Base-by-base conservation (phyloP, 495 filamentous ascomycete genomes). In the Talaromyces thailandensis region DNA sequence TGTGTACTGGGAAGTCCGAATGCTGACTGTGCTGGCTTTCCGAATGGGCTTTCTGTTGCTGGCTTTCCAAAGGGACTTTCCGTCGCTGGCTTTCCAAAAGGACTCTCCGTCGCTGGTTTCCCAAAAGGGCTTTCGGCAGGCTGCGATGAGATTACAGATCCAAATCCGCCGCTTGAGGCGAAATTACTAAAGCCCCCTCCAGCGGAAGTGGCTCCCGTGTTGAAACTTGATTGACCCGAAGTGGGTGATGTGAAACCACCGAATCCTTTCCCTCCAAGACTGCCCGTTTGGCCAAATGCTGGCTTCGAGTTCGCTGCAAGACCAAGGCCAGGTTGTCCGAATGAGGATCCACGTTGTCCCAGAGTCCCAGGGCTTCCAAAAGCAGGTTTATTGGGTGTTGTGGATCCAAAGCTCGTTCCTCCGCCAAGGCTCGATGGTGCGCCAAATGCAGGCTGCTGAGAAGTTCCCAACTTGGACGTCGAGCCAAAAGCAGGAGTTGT, bases 251-350 rank as follows among this genome's bases (percentile, higher is more conserved):
- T 14, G 55, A 63, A 58, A 24, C 25, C 51, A 21, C 62, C 24
- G 18, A 63, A 63, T 14, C 62, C 62, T 59, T 57, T 51, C 7
- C 62, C 62, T 5, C 28, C 21, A 12, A 73, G 64, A 61, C 63
- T 65, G 31, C 65, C 70, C 21, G 75, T 62, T 62, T 78, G 69
- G 26, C 76, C 81, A 58, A 84, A 81, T 6, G 69, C 28, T 48
- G 74, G 68, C 28, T 69, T 62, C 6, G 69, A 58, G n/a, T 63
- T 69, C 12, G 71, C 63, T 45, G 78, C 73, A 0, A 78, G 74
- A 1, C 76, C 83, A 64, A 90, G 86, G 53, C 75, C 69, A 40
- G 71, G 67, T 53, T 73, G 63, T 18, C 75, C 76, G 55, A 79
- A 76, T 58, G 69, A 56, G 0, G 72, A 52, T 37, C 57, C 24